Evolutionary conservation across 148 eudicot genomes (phyloP), one percentile per base, ranked within the genome.

Genomic region (Persicaria maculosa): DNA sequence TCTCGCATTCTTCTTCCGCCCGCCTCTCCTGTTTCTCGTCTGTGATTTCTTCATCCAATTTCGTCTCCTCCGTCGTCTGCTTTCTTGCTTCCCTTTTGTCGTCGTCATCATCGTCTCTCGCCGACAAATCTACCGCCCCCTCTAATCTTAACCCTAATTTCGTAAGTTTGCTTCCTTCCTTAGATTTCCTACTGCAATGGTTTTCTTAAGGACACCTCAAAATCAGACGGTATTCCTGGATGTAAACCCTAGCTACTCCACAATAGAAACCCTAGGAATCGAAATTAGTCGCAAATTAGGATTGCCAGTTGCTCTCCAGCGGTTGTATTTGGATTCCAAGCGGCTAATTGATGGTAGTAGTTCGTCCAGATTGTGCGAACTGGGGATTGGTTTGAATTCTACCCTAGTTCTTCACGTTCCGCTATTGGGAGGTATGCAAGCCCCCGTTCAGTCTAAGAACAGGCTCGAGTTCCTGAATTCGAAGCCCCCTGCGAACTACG

Each of bases 401-500:
- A 86, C 86, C 44, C 78, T 92, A 53, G 77, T 81, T 20, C 76
- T 92, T 15, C 78, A 76, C 69, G 47, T 87, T 19, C 85, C 92
- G 8, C 68, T 93, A 10, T 47, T 58, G 50, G 97, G 94, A 53
- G 93, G 93, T 55, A 91, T 90, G 96, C 96, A 88, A 78, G 86
- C 97, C 44, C 98, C 97, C 3, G 88, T 82, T 0, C 83, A 78
- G 25, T 81, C 98, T 1, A 90, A 87, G 77, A 43, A 48, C 10
- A 78, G 90, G 77, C 65, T 88, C 0, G 98, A 90, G 3, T 92
- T 95, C 61, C 75, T 95, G 20, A 87, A 86, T 77, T 80, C 91
- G 11, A 90, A 84, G 11, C 97, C 98, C 2, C 97, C 97, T 0
- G 57, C 92, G 3, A 95, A 95, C 77, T 95, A 95, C 68, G 98